Percentiles rank a stretch among this genome's conserved stretches.
Conservation (phyloP, 805 yeast species). For the Kuraishia hungarica region DNA sequence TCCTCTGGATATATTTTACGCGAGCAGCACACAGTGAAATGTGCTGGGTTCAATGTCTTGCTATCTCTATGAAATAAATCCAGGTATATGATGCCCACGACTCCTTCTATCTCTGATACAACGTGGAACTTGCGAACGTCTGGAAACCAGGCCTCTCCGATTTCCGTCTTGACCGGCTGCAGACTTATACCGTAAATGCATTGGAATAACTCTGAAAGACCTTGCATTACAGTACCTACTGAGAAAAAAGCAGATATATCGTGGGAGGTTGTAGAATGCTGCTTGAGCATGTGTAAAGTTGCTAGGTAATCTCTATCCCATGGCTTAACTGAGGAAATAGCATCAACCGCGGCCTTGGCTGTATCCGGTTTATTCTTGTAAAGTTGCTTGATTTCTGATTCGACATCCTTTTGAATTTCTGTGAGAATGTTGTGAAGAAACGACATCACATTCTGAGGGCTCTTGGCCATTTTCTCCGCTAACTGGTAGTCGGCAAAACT, state of each 20-base stretch:
- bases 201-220: conserved; percentile 64
- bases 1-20: conserved; percentile 61
- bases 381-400: conserved; percentile 46
- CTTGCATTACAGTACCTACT: conserved; percentile 78
- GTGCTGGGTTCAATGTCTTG: conserved; percentile 83
- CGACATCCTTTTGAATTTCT: conserved; percentile 44
- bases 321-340: conserved; percentile 48
- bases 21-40: conserved; percentile 93
- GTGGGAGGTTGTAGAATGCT: conserved; percentile 27
- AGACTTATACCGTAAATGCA: conserved; percentile 71
- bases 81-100: conserved; percentile 77
- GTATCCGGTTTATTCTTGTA: conserved; percentile 22
- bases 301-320: conserved; percentile 83
- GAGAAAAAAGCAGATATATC: conserved; percentile 70
- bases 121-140: conserved; percentile 82
- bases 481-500: conserved; percentile 77
- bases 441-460: conserved; percentile 63
- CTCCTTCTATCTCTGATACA: conserved; percentile 49
- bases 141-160: conserved; percentile 83
- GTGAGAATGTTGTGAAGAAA: conserved; percentile 56
- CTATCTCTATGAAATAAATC: conserved; percentile 77
- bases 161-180: conserved; percentile 49
- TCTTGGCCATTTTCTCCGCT: conserved; percentile 78
- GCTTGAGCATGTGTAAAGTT: conserved; percentile 18
- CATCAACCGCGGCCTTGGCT: conserved; percentile 8